Conservation (phyloP, 176 grass and related monocot species). For the Raddia distichophylla region DNA sequence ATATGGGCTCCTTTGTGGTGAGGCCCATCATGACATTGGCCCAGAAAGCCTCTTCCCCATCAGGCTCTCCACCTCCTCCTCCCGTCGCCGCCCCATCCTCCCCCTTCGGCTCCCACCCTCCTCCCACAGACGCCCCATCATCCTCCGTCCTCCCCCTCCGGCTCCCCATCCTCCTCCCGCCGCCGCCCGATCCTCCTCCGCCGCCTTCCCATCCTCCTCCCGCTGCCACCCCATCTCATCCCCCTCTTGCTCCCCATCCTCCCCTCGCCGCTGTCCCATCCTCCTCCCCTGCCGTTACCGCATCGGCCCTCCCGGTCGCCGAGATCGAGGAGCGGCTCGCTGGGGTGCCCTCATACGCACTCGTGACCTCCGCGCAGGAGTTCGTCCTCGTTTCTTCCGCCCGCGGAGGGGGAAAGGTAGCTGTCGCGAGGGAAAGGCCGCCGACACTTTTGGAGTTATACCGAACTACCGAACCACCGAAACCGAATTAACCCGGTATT, state of each 20-base stretch:
- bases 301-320: background rate
- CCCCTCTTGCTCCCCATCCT: conserved; percentile 47
- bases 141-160: too few species aligned
- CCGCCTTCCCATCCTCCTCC: conserved; percentile 1
- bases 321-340: conserved; percentile 71
- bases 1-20: too few species aligned
- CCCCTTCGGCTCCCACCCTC: too few species aligned
- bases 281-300: background rate
- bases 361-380: conserved; percentile 68
- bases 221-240: conserved; percentile 50
- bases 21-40: too few species aligned
- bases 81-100: too few species aligned
- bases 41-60: too few species aligned
- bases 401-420: background rate
- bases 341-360: conserved; percentile 73
- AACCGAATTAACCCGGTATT: too few species aligned
- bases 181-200: too few species aligned
- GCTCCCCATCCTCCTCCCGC: too few species aligned
- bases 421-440: background rate
- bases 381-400: conserved; percentile 66
- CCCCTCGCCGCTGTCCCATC: conserved; percentile 12
- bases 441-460: conserved; percentile 17
- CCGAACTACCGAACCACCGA: too few species aligned
- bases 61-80: too few species aligned
- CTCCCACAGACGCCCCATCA: too few species aligned